A percentile compares a stretch with the other conserved stretches of the same genome.
phyloP scores from a whole-genome alignment of 495 filamentous ascomycete genomes.

The Podospora bellae-mahoneyi region DNA sequence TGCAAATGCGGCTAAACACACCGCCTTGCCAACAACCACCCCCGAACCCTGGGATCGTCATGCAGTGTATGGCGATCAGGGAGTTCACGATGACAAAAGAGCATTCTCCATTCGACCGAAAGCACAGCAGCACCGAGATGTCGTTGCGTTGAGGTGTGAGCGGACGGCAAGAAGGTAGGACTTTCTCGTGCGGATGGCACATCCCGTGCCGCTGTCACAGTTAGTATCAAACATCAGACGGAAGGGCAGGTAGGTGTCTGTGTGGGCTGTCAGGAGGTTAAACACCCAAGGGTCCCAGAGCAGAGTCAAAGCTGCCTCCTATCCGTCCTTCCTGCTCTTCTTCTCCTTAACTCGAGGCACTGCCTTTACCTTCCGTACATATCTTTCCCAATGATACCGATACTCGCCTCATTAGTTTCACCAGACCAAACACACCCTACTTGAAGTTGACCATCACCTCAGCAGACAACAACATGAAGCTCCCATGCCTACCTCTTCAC shows the following conservation, averaged over 20 bases:
- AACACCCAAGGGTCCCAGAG: too few species aligned
- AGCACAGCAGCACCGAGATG: background rate
- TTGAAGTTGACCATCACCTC: background rate
- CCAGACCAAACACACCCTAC: background rate
- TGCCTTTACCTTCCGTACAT: background rate
- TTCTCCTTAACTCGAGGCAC: background rate
- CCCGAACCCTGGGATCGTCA: background rate
- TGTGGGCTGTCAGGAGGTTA: too few species aligned
- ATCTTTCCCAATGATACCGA: background rate
- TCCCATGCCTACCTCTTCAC: background rate
- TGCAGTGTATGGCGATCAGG: background rate
- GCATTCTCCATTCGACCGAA: background rate
- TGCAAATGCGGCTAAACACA: conserved; percentile 3
- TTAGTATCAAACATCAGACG: too few species aligned
- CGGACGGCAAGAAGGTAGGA: too few species aligned
- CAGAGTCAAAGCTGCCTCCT: background rate
- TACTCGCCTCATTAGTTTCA: background rate
- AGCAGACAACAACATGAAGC: background rate
- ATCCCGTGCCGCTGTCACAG: too few species aligned
- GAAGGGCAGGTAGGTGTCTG: too few species aligned
- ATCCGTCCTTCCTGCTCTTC: background rate
- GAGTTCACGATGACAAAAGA: background rate
- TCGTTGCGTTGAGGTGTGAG: background rate
- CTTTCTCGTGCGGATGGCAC: too few species aligned
- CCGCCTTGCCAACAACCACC: background rate